Evolutionary conservation across 768 basidiomycete genomes (phyloP), one percentile per base, ranked within the genome.

Genomic region (Glaciozyma martinii): DNA sequence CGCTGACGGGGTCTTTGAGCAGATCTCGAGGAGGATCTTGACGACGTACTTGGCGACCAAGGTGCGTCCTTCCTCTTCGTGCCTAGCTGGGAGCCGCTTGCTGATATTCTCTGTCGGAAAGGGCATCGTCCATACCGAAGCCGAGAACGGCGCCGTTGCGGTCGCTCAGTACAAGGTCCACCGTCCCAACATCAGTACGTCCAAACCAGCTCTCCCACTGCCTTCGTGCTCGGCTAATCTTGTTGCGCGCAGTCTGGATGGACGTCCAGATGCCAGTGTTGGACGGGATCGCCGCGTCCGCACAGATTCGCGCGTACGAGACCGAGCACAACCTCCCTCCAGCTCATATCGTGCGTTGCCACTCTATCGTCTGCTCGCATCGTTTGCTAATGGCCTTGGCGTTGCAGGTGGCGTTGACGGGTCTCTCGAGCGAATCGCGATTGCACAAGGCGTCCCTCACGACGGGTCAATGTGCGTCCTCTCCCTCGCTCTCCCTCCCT

Each of bases 231-330:
- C n/a, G n/a, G n/a, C n/a, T n/a, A n/a, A n/a, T n/a, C n/a, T n/a
- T n/a, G n/a, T n/a, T n/a, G n/a, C n/a, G n/a, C n/a, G 15, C 50
- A 52, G 10, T 52, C 50, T 25, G 30, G 27, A 21, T 52, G 27
- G 50, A 21, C 32, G 53, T 54, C 2, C 53, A 54, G 15, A 54
- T 54, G 53, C 53, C 53, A 18, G 27, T 40, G 8, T 42, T 61
- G 52, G 67, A 68, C 44, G 67, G 67, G 12, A 52, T 68, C 43
- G 49, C n/a, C 1, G 67, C 67, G 1, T 16, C 61, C 13, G 19
- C 32, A 4, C 58, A 25, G 6, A 60, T 68, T 19, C 61, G 67
- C 10, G n/a, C 5, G 12, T 18, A 60, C 23, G 67, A 68, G n/a
- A n/a, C n/a, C 16, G 56, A 56, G 25, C 46, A 29, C 0, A 42